Conservation (phyloP, 2,329 filamentous ascomycete genomes). For the Monosporascus sp. region DNA sequence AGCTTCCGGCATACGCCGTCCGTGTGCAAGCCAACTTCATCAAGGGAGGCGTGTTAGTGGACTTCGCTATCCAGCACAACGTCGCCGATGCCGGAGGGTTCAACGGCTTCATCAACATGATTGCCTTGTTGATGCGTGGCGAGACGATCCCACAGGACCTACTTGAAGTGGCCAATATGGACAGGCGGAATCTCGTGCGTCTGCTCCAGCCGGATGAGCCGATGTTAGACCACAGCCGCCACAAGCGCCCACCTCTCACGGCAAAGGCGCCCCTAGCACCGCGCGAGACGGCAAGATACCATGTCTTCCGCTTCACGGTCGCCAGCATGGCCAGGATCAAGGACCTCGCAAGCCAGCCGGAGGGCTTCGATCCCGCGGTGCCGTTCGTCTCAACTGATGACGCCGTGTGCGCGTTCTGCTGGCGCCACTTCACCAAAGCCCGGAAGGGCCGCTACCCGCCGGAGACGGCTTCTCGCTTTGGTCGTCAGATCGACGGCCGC, state of each 20-base stretch:
- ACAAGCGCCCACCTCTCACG: conserved; percentile 1
- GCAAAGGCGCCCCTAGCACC: background rate
- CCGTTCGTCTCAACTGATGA: conserved; percentile 5
- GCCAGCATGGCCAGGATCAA: conserved; percentile 1
- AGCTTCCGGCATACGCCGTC: conserved; percentile 1
- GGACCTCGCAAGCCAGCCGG: background rate
- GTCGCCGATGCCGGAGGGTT: background rate
- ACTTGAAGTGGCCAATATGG: background rate
- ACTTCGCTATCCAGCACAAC: conserved; percentile 3
- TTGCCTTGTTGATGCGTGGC: conserved; percentile 1
- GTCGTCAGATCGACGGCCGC: background rate
- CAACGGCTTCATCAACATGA: background rate
- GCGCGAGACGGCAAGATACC: background rate
- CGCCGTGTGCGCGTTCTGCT: conserved; percentile 5
- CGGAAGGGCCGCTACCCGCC: background rate
- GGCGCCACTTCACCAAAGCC: background rate
- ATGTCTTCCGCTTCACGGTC: conserved; percentile 1
- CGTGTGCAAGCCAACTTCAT: conserved; percentile 3
- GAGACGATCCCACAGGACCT: background rate
- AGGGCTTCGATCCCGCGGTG: conserved; percentile 1
- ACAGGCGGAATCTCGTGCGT: conserved; percentile 1
- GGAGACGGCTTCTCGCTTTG: background rate
- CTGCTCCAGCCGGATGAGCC: conserved; percentile 1
- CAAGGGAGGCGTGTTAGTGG: conserved; percentile 1
- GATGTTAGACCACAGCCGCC: conserved; percentile 3